Percentiles rank a stretch among this genome's conserved stretches.
Evolutionary conservation across 2,329 filamentous ascomycete species (phyloP).

Genomic region (Apiospora phragmitis): DNA sequence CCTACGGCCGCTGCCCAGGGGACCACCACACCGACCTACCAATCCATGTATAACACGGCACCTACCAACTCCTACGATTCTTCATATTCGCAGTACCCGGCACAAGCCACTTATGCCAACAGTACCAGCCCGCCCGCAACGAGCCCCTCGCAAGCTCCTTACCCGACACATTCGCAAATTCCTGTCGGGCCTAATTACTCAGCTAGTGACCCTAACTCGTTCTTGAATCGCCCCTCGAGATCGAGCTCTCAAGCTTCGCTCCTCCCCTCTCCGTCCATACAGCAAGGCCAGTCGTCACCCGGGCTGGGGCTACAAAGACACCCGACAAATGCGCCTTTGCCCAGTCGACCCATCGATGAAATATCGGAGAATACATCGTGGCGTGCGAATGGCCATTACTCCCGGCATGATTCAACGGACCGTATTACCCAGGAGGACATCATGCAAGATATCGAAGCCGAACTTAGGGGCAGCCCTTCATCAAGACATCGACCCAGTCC

Average conservation of each 20-base stretch:
- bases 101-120: constrained; percentile 34
- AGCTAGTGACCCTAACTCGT: constrained; percentile 46
- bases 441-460: constrained; percentile 59
- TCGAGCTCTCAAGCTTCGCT: constrained; percentile 53
- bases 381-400: constrained; percentile 39
- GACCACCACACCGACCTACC: constrained; percentile 29
- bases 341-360: constrained; percentile 51
- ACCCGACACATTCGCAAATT: constrained; percentile 53
- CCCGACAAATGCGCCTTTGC: constrained; percentile 60
- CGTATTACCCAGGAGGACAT: constrained; percentile 51
- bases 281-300: constrained; percentile 40
- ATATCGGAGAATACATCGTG: constrained; percentile 40
- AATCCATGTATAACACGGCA: constrained; percentile 39
- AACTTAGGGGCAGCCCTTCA: constrained; percentile 43
- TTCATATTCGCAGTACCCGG: constrained; percentile 32
- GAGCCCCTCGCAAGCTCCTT: constrained; percentile 45
- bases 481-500: constrained; percentile 40
- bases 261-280: constrained; percentile 43
- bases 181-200: constrained; percentile 53
- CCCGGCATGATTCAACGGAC: constrained; percentile 35
- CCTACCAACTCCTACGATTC: constrained; percentile 33
- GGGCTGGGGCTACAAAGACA: constrained; percentile 56
- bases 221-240: constrained; percentile 42
- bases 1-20: constrained; percentile 29
- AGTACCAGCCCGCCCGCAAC: constrained; percentile 41